A percentile compares a stretch with the other conserved stretches of the same genome.
Evolutionary conservation across 169 alveolate species (phyloP).

Genomic region (Besnoitia besnoiti): DNA sequence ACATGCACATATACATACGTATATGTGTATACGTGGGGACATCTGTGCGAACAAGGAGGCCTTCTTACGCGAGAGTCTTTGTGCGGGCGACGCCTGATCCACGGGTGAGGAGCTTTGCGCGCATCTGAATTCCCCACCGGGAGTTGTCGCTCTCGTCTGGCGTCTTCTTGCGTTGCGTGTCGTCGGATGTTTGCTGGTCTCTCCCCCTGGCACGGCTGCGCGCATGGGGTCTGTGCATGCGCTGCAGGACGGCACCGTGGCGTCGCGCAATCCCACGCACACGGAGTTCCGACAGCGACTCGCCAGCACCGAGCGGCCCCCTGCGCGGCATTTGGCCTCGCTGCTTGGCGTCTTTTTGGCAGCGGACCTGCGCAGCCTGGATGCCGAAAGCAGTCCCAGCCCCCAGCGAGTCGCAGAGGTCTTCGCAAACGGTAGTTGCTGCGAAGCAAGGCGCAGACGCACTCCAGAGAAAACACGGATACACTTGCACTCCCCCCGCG

Average conservation of each 20-base stretch:
- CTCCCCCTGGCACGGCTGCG: too few species aligned
- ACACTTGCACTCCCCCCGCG: too few species aligned
- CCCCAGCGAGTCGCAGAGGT: not conserved
- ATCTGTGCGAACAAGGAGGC: not conserved
- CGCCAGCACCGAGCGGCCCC: not conserved
- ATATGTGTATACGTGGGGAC: not conserved
- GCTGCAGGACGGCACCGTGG: constrained; percentile 19
- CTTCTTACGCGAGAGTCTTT: not conserved
- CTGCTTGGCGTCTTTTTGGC: not conserved
- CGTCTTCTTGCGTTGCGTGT: not conserved
- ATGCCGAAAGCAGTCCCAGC: not conserved
- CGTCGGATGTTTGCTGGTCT: not conserved
- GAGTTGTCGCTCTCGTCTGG: not conserved
- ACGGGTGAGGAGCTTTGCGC: too few species aligned
- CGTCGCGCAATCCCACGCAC: not conserved
- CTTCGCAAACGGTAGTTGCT: not conserved
- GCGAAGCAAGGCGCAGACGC: too few species aligned
- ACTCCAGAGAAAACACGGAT: too few species aligned
- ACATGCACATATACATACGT: not conserved
- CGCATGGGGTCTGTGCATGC: not conserved
- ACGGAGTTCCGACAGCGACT: not conserved
- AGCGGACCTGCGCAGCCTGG: not conserved
- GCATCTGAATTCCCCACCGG: too few species aligned
- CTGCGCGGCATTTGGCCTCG: not conserved
- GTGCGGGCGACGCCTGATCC: too few species aligned